Base-by-base conservation (phyloP, 2,329 filamentous ascomycete genomes). In the Pseudogymnoascus sp. region DNA sequence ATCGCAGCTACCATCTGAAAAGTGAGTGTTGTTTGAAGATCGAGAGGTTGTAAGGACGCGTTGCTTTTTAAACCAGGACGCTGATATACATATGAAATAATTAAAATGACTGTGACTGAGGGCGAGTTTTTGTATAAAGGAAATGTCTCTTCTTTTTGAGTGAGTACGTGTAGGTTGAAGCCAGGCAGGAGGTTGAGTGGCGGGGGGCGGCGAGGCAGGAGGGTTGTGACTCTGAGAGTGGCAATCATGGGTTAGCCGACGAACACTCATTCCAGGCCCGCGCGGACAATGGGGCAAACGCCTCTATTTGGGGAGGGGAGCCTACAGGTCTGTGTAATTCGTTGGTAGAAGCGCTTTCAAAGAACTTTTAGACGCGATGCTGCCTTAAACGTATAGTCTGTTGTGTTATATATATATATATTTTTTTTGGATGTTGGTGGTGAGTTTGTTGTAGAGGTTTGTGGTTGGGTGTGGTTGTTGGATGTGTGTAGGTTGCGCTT, bases 71-170 rank as follows among this genome's bases (percentile, higher is more conserved):
- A 59, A 35, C 31, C 21, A 31, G 21, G 50, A 59, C 31, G 50
- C 14, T 59, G 50, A 59, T 59, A 59, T 59, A 59, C 50, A 59
- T 59, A 31, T 59, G 50, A 31, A 35, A 59, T 44, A 44, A 44
- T 44, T 44, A 59, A 59, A 31, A 59, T 10, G 31, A 59, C 21
- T 53, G 47, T 23, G 25, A 53, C 25, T 59, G 50, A 59, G 50
- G 25, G 25, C n/a, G 50, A 59, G 50, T 59, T 31, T 53, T 59
- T 59, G 50, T 59, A 31, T 33, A 44, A 44, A 44, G 42, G 42
- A 44, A 44, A 44, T 44, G 42, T 44, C 42, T 44, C 42, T 59
- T 59, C 31, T 59, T 31, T 33, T 59, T 59, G 50, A 35, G 50
- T 21, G 21, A n/a, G n/a, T 31, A 59, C n/a, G 25, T 59, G 50